Percentiles rank a stretch among this genome's conserved stretches.
phyloP scores from a whole-genome alignment of 805 yeast species.

The Zygotorulaspora danielsina region DNA sequence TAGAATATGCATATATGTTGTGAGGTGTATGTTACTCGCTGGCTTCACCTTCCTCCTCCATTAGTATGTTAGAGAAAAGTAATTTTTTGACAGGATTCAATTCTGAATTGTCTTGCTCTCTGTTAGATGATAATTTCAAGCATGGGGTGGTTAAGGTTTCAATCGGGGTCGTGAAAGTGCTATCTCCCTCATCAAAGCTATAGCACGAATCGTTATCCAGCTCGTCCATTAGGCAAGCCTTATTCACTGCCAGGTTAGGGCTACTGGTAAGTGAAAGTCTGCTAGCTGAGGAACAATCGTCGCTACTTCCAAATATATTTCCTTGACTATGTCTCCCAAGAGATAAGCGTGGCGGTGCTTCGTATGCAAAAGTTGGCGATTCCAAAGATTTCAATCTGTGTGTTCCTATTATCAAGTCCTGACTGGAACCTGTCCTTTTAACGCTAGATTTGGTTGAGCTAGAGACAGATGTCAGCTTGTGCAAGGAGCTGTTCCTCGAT shows the following conservation, averaged over 20 bases:
- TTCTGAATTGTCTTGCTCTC: conserved; percentile 9
- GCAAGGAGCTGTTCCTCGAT: conserved; percentile 37
- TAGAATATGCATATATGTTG: neutral
- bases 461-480: conserved; percentile 18
- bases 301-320: conserved; percentile 13
- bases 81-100: conserved; percentile 17
- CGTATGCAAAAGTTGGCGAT: conserved; percentile 17
- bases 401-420: conserved; percentile 4
- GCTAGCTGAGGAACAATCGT: conserved; percentile 14
- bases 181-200: conserved; percentile 21
- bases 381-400: conserved; percentile 5
- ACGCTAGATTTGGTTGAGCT: conserved; percentile 15
- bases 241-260: conserved; percentile 21
- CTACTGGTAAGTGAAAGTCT: conserved; percentile 16
- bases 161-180: conserved; percentile 14
- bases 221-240: conserved; percentile 21
- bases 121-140: conserved; percentile 1
- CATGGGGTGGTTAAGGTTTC: conserved; percentile 8
- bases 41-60: conserved; percentile 18
- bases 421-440: conserved; percentile 7
- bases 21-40: conserved; percentile 3
- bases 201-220: conserved; percentile 19
- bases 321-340: conserved; percentile 13
- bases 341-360: conserved; percentile 31
- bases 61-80: conserved; percentile 17